phyloP scores from a whole-genome alignment of 306 rosid species.

The Prunus fruticosa region DNA sequence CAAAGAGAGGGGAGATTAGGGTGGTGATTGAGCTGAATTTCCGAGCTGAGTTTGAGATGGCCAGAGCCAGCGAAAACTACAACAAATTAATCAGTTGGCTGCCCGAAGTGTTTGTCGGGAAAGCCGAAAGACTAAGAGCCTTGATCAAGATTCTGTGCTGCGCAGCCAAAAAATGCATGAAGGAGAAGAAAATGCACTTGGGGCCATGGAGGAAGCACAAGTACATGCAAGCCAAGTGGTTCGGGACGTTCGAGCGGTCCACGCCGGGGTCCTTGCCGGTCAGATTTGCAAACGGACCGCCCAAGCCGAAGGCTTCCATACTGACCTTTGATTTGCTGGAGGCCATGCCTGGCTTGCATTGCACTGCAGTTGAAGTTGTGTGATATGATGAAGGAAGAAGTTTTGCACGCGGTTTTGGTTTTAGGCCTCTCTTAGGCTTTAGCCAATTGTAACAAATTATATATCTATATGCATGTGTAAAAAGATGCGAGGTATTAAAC shows the following conservation, averaged over 20 bases:
- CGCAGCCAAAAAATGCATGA: conserved; percentile 76
- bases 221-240: conserved; percentile 91
- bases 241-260: conserved; percentile 45
- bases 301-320: conserved; percentile 64
- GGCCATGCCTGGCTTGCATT: conserved; percentile 29
- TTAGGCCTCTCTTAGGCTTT: not conserved
- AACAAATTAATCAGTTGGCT: conserved; percentile 41
- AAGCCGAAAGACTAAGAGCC: conserved; percentile 50
- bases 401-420: not conserved
- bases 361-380: conserved; percentile 46
- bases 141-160: conserved; percentile 65
- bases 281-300: conserved; percentile 19
- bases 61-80: conserved; percentile 62
- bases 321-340: conserved; percentile 65
- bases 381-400: conserved; percentile 17
- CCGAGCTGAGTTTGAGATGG: conserved; percentile 78
- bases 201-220: conserved; percentile 85
- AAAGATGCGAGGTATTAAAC: no score
- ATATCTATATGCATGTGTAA: not conserved
- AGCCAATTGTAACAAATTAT: not conserved
- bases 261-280: conserved; percentile 31
- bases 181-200: conserved; percentile 82
- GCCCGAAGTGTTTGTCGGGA: conserved; percentile 74
- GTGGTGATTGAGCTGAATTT: conserved; percentile 68
- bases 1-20: conserved; percentile 39